These are phyloP conservation scores for Capsella rubella DNA, from an alignment of 441 rosid species.

Conservation along the genomic window DNA sequence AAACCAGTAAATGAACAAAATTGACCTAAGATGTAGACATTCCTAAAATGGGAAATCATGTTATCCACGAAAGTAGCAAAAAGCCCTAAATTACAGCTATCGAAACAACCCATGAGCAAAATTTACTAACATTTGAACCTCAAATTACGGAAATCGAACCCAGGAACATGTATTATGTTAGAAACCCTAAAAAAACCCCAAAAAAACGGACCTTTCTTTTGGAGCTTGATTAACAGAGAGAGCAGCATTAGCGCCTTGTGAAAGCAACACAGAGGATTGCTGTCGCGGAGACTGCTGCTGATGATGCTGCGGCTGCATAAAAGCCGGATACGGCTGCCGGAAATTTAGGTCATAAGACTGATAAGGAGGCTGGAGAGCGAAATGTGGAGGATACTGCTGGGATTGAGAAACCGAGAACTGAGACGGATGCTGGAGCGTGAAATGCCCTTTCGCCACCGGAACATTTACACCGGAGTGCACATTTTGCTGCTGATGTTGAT, in stretches of 20 bases:
- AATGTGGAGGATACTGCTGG: conserved; percentile 60
- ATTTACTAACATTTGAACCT: conserved; percentile 3
- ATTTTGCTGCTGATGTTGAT: conserved; percentile 34
- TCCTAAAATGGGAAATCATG: conserved; percentile 24
- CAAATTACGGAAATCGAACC: conserved; percentile 15
- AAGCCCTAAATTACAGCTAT: conserved; percentile 29
- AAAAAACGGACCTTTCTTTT: conserved; percentile 63
- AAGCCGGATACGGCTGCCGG: conserved; percentile 51
- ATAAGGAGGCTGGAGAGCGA: conserved; percentile 52
- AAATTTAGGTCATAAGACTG: conserved; percentile 68
- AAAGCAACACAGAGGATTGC: conserved; percentile 29
- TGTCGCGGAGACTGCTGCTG: conserved; percentile 43
- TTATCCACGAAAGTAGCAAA: conserved; percentile 14
- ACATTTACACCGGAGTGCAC: conserved; percentile 39
- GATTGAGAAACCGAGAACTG: conserved; percentile 48
- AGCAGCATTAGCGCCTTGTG: conserved; percentile 48
- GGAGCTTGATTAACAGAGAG: conserved; percentile 48
- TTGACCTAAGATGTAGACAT: conserved; percentile 25
- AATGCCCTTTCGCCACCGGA: conserved; percentile 55
- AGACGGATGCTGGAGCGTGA: conserved; percentile 61
- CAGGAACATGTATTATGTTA: background rate
- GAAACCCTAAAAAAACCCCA: conserved; percentile 2
- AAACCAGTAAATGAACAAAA: conserved; percentile 32
- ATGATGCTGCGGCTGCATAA: conserved; percentile 38
- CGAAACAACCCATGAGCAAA: background rate